Conservation (phyloP, 108 stramenopile species). For the Cyclotella cryptica region DNA sequence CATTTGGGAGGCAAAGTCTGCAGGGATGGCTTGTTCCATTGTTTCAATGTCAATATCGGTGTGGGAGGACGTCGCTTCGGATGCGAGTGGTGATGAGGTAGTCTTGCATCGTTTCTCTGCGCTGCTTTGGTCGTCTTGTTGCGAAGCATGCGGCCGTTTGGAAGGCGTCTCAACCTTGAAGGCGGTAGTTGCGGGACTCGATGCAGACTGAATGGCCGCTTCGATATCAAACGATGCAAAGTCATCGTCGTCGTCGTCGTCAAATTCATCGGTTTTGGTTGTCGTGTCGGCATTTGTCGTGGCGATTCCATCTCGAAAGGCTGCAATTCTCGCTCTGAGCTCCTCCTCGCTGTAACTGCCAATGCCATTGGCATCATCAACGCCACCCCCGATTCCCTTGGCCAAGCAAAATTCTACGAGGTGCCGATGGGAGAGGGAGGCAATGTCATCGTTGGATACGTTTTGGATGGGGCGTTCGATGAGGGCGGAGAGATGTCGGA, state of each 20-base stretch:
- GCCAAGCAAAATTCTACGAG: constrained; percentile 7
- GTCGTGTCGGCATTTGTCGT: not conserved
- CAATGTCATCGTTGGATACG: not conserved
- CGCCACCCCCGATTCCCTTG: not conserved
- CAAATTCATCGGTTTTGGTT: constrained; percentile 9
- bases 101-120: constrained; percentile 9
- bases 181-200: too few species aligned
- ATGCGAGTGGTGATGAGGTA: not conserved
- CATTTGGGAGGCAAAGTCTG: constrained; percentile 10
- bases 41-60: constrained; percentile 13
- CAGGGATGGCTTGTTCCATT: constrained; percentile 15
- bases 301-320: not conserved
- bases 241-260: constrained; percentile 28
- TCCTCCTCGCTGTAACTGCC: not conserved
- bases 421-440: not conserved
- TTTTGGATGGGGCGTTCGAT: not conserved
- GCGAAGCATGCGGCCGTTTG: not conserved
- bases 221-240: constrained; percentile 43
- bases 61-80: not conserved
- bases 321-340: not conserved
- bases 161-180: too few species aligned
- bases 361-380: not conserved
- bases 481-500: not conserved
- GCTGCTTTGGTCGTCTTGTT: not conserved
- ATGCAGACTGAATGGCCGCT: constrained; percentile 12